Percentiles rank a stretch among this genome's conserved stretches.
These are phyloP conservation scores for Colletotrichum lupini DNA, from an alignment of 2,329 filamentous ascomycete species.

Conservation along the genomic window DNA sequence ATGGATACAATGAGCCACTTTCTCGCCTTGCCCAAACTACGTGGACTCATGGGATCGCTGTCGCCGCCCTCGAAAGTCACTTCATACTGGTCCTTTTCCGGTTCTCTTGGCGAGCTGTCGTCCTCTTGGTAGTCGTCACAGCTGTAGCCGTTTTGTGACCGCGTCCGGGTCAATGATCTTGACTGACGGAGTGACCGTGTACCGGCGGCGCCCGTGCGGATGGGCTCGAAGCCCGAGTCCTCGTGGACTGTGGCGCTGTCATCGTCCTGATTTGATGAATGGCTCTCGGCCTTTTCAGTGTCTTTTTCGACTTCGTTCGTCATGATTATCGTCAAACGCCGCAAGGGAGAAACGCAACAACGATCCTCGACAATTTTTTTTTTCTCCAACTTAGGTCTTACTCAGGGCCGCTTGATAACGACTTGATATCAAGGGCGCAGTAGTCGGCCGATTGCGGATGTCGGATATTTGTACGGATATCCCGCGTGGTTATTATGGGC, in stretches of 20 bases:
- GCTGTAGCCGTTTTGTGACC: slow-evolving; percentile 59
- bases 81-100: slow-evolving; percentile 65
- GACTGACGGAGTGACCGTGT: slow-evolving; percentile 24
- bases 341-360: not conserved
- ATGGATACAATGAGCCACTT: slow-evolving; percentile 87
- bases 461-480: slow-evolving; percentile 22
- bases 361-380: not conserved
- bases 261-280: slow-evolving; percentile 14
- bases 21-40: slow-evolving; percentile 70
- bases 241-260: slow-evolving; percentile 18
- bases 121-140: slow-evolving; percentile 45
- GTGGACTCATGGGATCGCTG: slow-evolving; percentile 78
- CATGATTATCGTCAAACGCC: not conserved
- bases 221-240: slow-evolving; percentile 40
- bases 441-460: slow-evolving; percentile 11
- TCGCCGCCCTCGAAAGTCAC: slow-evolving; percentile 81
- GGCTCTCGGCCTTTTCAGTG: slow-evolving; percentile 34
- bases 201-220: slow-evolving; percentile 36
- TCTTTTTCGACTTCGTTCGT: slow-evolving; percentile 32
- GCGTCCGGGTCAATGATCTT: slow-evolving; percentile 42
- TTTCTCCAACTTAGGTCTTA: not conserved
- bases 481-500: slow-evolving; percentile 6
- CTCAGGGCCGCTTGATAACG: not conserved
- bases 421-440: not conserved
- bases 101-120: slow-evolving; percentile 23